Conservation (phyloP, 441 rosid genomes). For the Manihot esculenta region DNA sequence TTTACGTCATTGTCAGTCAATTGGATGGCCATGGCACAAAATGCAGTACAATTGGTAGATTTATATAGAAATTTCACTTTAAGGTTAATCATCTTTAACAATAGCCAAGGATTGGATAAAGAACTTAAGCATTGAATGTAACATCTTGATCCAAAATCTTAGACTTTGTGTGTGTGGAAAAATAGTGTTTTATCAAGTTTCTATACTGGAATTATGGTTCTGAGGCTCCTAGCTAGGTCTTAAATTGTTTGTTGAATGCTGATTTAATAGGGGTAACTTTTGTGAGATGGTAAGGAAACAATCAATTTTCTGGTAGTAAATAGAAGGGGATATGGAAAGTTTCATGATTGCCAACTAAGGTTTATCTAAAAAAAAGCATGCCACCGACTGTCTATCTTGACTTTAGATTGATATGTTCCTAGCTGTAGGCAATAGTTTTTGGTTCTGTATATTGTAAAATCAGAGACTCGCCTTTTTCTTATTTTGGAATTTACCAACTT, state of each 20-base stretch:
- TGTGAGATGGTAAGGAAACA: background rate
- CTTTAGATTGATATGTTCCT: background rate
- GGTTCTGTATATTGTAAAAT: background rate
- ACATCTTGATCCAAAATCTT: too few relatives aligned
- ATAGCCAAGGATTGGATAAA: too few relatives aligned
- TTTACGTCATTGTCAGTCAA: too few relatives aligned
- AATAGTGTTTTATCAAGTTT: background rate
- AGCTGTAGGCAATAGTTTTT: conserved; percentile 4
- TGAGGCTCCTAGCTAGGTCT: background rate
- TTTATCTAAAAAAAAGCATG: conserved; percentile 4
- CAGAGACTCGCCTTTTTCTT: conserved; percentile 2
- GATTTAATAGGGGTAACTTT: conserved; percentile 4
- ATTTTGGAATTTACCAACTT: conserved; percentile 18
- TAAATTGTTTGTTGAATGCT: background rate
- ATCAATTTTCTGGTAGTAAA: background rate
- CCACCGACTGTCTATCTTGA: background rate
- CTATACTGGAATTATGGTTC: background rate
- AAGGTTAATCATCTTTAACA: too few relatives aligned
- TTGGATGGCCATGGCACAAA: background rate
- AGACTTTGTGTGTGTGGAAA: background rate
- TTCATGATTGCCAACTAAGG: conserved; percentile 3
- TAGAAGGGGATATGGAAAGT: background rate
- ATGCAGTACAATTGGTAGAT: background rate
- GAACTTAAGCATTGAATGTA: too few relatives aligned
- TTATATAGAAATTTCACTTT: background rate